Percentiles rank a stretch among this genome's conserved stretches.
Evolutionary conservation across 192 early-diverging fungal species (phyloP).

Genomic region (Coemansia interrupta): DNA sequence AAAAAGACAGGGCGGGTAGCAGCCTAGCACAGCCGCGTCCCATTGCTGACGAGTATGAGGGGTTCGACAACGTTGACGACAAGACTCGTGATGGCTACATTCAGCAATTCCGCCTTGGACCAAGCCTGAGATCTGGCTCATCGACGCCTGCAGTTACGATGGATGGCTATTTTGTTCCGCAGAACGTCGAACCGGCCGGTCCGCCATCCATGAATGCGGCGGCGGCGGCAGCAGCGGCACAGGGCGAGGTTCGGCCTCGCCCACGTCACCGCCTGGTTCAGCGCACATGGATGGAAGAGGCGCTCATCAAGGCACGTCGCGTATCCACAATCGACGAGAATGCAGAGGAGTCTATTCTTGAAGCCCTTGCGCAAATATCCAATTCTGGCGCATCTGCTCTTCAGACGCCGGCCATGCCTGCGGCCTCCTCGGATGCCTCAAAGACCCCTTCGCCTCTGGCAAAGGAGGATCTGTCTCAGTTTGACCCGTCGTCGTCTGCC

Average conservation of each 20-base stretch:
- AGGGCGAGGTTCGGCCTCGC: constrained; percentile 20
- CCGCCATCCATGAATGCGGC: neutral
- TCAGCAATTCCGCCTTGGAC: constrained; percentile 54
- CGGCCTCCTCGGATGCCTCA: constrained; percentile 1
- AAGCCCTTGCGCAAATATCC: constrained; percentile 25
- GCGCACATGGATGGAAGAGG: constrained; percentile 56
- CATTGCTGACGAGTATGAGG: constrained; percentile 12
- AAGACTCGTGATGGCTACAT: constrained; percentile 28
- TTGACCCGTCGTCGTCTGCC: neutral
- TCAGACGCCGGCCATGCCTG: constrained; percentile 5
- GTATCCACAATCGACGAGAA: constrained; percentile 52
- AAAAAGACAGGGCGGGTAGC: neutral
- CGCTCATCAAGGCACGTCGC: constrained; percentile 49
- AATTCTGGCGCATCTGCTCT: neutral
- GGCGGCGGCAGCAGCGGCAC: neutral
- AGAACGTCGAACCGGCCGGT: neutral
- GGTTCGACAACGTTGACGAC: constrained; percentile 8
- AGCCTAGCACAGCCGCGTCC: neutral
- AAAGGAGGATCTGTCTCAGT: constrained; percentile 23
- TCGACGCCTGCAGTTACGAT: constrained; percentile 50
- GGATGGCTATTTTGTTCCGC: constrained; percentile 53
- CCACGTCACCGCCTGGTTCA: constrained; percentile 47
- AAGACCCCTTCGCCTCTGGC: constrained; percentile 9
- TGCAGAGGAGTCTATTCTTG: constrained; percentile 43
- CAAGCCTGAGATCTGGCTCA: constrained; percentile 43